Evolutionary conservation across 2,329 filamentous ascomycete species (phyloP).

Genomic region (Chrysoporthe puriensis): DNA sequence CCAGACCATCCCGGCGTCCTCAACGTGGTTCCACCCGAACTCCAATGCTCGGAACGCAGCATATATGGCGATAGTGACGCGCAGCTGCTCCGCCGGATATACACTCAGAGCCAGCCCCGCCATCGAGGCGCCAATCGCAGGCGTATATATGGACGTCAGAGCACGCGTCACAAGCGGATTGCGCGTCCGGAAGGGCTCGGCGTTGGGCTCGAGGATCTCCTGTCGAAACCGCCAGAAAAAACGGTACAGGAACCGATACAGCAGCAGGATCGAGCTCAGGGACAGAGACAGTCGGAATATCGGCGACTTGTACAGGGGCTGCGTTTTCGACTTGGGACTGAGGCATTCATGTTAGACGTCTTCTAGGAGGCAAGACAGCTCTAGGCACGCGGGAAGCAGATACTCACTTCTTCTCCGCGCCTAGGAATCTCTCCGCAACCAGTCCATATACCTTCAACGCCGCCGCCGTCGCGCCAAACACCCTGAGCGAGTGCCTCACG

Average conservation of each 20-base stretch:
- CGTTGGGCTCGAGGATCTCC: constrained; percentile 79
- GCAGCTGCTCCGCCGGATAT: constrained; percentile 66
- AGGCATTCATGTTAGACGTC: constrained; percentile 26
- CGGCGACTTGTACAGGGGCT: constrained; percentile 64
- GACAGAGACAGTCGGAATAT: constrained; percentile 80
- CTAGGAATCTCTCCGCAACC: constrained; percentile 52
- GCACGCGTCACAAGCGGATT: constrained; percentile 77
- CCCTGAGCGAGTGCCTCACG: constrained; percentile 70
- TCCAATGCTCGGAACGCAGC: constrained; percentile 80
- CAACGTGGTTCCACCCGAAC: constrained; percentile 81
- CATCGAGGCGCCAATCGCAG: constrained; percentile 86
- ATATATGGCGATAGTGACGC: constrained; percentile 82
- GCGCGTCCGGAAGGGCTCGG: constrained; percentile 77
- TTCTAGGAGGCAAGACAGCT: constrained; percentile 31
- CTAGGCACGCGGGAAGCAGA: background rate
- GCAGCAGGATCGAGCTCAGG: constrained; percentile 80
- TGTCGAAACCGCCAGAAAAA: constrained; percentile 82
- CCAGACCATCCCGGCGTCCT: constrained; percentile 73
- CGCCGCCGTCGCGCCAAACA: constrained; percentile 67
- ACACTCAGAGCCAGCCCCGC: constrained; percentile 83
- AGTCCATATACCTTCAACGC: constrained; percentile 66
- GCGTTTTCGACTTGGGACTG: constrained; percentile 44
- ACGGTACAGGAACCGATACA: constrained; percentile 87
- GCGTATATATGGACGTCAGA: constrained; percentile 81
- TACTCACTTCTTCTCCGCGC: constrained; percentile 50